phyloP scores from a whole-genome alignment of 1,284 basidiomycete genomes.

The Boletus semigastroideus region DNA sequence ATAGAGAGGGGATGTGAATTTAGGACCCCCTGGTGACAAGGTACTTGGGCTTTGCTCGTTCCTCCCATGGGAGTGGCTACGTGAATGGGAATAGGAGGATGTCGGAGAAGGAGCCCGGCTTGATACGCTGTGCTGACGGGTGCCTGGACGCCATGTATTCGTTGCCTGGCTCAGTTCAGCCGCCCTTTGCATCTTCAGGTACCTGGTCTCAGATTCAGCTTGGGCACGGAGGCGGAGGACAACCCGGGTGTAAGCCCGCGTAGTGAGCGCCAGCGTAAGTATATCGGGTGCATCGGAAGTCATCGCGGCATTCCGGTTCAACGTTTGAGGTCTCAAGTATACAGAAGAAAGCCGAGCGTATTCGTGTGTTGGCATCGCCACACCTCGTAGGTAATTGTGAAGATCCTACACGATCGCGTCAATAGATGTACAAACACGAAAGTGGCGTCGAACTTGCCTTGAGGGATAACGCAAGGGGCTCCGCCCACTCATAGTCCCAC shows the following conservation, averaged over 20 bases:
- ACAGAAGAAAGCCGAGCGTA: conserved; percentile 58
- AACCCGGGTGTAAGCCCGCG: conserved; percentile 70
- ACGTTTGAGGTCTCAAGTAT: conserved; percentile 48
- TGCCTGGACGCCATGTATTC: conserved; percentile 13
- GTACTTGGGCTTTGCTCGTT: conserved; percentile 10
- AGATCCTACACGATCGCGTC: conserved; percentile 53
- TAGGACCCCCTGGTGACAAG: conserved; percentile 16
- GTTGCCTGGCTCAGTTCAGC: conserved; percentile 4
- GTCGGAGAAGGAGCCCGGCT: conserved; percentile 68
- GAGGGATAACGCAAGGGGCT: conserved; percentile 60
- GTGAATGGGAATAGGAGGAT: conserved; percentile 44
- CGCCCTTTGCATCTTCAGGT: conserved; percentile 21
- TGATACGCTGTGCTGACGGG: conserved; percentile 33
- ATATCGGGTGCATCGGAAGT: conserved; percentile 37
- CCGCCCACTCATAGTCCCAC: conserved; percentile 59
- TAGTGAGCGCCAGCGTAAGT: conserved; percentile 51
- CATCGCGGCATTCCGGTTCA: conserved; percentile 29
- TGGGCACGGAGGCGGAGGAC: conserved; percentile 72
- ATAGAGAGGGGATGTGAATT: conserved; percentile 69
- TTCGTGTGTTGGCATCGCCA: conserved; percentile 69
- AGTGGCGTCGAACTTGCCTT: conserved; percentile 41
- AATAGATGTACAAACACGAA: background rate
- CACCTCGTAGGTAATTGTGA: conserved; percentile 72
- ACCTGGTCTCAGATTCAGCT: conserved; percentile 53
- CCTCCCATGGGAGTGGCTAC: conserved; percentile 36